Evolutionary conservation across 2,329 filamentous ascomycete species (phyloP), one percentile per base, ranked within the genome.

Genomic region (Rutstroemia sp.): DNA sequence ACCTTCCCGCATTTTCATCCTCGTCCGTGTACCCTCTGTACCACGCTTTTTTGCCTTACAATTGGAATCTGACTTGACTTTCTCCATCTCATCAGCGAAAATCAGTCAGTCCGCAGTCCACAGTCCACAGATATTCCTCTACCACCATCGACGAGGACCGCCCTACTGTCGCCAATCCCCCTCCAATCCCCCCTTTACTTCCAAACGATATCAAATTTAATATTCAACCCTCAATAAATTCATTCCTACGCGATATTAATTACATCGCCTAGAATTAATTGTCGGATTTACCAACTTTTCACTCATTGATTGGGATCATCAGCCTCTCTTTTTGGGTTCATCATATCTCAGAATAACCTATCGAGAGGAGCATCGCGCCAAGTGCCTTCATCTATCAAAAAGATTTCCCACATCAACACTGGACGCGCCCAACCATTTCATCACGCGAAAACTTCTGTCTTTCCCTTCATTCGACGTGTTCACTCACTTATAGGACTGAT

Each of bases 381-480:
- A 68, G 63, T 60, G 57, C 53, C 48, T 64, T 58, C 61, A 65
- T 64, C 62, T 64, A 58, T 48, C 57, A 62, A 64, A 66, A 68
- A 61, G 56, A 60, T 56, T 36, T 64, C 57, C 40, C 64, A 48
- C 61, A 65, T 68, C 66, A 63, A 65, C 64, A 64, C 58, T 40
- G 50, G 57, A 68, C 67, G 66, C 67, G 67, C 61, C 56, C 27
- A 51, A 57, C 45, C 57, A 47, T 62, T 49, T 57, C 49, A 50
- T 58, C 58, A 54, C 63, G 63, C 66, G 59, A 64, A 60, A 54
- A 60, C 60, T 47, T 49, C 59, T 38, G 52, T 56, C 46, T 57
- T 61, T 51, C 49, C 25, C 36, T 52, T 60, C 21, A 36, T 44
- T 48, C 34, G 38, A 57, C 55, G 55, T 57, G 44, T 54, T 48